A percentile compares a stretch with the other conserved stretches of the same genome.
Conservation (phyloP, 768 basidiomycete species). For the Coprinellus micaceus region DNA sequence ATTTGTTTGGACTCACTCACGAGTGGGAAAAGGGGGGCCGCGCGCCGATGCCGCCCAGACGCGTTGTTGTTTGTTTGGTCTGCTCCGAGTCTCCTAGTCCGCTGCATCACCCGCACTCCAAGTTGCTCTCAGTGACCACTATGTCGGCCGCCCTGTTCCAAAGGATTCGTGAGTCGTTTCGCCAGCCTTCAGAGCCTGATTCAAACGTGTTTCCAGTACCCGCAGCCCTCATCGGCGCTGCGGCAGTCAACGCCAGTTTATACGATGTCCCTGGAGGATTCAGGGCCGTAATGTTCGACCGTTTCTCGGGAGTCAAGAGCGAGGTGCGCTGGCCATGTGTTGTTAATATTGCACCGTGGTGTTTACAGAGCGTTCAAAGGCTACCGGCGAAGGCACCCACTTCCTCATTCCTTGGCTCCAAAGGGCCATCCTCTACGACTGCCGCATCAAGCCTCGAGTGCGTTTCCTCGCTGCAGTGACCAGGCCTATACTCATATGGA, state of each 20-base stretch:
- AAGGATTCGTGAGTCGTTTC: conserved; percentile 44
- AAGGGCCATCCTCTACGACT: conserved; percentile 94
- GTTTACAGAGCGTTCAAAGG: conserved; percentile 39
- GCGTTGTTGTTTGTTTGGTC: conserved; percentile 17
- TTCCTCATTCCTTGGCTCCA: conserved; percentile 95
- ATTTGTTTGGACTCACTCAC: no score
- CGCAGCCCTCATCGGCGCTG: conserved; percentile 39
- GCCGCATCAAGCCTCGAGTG: conserved; percentile 93
- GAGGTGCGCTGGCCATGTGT: conserved; percentile 41
- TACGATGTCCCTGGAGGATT: conserved; percentile 87
- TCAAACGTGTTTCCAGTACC: conserved; percentile 33
- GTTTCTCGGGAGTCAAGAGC: conserved; percentile 88
- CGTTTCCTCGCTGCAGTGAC: conserved; percentile 20
- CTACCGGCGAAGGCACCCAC: conserved; percentile 91
- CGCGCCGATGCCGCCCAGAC: conserved; percentile 11
- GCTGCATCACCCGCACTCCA: neutral
- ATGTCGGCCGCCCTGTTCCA: conserved; percentile 12
- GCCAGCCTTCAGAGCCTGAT: neutral
- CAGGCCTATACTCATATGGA: conserved; percentile 11
- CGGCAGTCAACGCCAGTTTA: conserved; percentile 46
- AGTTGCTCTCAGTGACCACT: neutral
- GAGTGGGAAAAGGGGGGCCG: neutral
- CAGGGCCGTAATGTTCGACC: conserved; percentile 96
- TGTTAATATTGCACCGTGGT: neutral
- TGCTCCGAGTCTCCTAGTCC: conserved; percentile 8